Evolutionary conservation across 2,329 filamentous ascomycete species (phyloP).

Genomic region (Cordyceps fumosorosea): DNA sequence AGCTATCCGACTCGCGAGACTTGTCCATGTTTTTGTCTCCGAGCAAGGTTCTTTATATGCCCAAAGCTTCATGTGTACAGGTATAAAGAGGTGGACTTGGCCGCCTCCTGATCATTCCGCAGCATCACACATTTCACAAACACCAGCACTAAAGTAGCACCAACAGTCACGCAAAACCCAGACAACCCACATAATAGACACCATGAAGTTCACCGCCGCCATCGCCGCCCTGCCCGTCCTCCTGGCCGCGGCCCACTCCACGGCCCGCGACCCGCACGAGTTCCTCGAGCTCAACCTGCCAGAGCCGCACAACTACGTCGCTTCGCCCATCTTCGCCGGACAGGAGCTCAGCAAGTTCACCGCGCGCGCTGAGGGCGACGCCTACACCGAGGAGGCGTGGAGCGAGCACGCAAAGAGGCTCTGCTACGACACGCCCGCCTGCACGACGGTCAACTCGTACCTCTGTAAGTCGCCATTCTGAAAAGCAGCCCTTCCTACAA

Average conservation of each 20-base stretch:
- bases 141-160: not conserved
- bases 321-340: not conserved
- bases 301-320: constrained; percentile 1
- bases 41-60: too few species aligned
- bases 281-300: constrained; percentile 1
- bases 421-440: not conserved
- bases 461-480: not conserved
- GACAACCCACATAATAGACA: too few species aligned
- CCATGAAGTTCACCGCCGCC: not conserved
- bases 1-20: not conserved
- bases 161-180: too few species aligned
- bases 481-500: too few species aligned
- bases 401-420: not conserved
- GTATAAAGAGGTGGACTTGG: not conserved
- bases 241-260: not conserved
- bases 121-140: not conserved
- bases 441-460: constrained; percentile 3
- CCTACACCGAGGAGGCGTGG: not conserved
- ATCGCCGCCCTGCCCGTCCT: not conserved
- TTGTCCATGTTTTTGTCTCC: not conserved
- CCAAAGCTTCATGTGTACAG: not conserved
- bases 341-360: not conserved
- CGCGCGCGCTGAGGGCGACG: not conserved
- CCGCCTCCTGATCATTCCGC: not conserved
- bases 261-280: not conserved